Evolutionary conservation across 2,329 filamentous ascomycete species (phyloP).

Genomic region (Colletotrichum cereale): DNA sequence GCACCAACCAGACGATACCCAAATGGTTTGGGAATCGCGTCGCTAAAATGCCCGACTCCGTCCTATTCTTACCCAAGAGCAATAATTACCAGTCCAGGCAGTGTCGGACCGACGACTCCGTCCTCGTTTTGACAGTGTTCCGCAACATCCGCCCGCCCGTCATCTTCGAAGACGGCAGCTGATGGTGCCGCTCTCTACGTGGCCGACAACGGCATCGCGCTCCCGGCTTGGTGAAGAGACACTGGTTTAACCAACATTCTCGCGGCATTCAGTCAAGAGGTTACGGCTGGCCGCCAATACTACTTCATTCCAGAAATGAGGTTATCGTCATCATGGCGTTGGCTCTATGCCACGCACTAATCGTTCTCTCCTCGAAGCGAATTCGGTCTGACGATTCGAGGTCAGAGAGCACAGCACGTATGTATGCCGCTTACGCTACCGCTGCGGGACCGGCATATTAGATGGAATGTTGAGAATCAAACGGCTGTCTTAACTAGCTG

Average conservation of each 20-base stretch:
- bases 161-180: neutral
- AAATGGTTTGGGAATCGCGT: neutral
- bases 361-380: neutral
- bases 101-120: neutral
- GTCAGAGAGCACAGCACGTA: neutral
- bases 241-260: neutral
- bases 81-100: constrained; percentile 6
- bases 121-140: neutral
- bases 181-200: constrained; percentile 26
- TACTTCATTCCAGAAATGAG: constrained; percentile 7
- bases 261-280: neutral
- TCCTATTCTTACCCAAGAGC: neutral
- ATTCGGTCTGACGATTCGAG: neutral
- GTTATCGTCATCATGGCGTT: neutral
- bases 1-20: constrained; percentile 15
- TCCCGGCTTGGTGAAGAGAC: neutral
- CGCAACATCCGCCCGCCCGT: neutral
- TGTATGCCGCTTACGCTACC: neutral
- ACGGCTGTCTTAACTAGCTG: constrained; percentile 3
- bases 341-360: neutral
- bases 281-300: neutral
- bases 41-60: constrained; percentile 2
- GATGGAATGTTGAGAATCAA: constrained; percentile 11
- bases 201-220: constrained; percentile 16
- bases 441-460: neutral